phyloP scores from a whole-genome alignment of 306 rosid species.

The Quercus variabilis region DNA sequence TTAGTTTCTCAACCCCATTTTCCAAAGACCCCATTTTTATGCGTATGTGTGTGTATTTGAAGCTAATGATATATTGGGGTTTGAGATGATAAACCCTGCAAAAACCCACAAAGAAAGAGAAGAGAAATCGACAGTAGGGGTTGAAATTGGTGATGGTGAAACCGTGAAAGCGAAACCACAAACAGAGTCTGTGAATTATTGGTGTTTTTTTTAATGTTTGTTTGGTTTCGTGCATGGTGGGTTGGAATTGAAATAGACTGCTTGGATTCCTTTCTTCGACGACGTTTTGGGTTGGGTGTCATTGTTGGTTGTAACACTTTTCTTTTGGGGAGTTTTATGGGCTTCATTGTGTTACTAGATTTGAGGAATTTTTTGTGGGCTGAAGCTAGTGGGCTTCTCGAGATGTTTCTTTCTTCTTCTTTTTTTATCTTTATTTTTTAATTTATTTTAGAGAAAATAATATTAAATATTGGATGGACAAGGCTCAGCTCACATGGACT shows the following conservation, averaged over 20 bases:
- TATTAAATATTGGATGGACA: too few species aligned
- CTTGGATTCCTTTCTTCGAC: not conserved
- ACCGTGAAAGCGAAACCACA: not conserved
- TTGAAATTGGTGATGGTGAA: conserved; percentile 12
- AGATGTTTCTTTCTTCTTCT: too few species aligned
- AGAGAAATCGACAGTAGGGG: not conserved
- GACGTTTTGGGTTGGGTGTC: not conserved
- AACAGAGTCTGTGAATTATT: not conserved
- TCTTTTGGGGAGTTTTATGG: not conserved
- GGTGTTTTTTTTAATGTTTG: conserved; percentile 9
- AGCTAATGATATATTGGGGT: not conserved
- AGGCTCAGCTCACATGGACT: too few species aligned
- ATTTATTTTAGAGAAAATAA: too few species aligned
- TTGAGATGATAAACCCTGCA: conserved; percentile 35
- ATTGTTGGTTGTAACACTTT: not conserved
- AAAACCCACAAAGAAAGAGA: conserved; percentile 23
- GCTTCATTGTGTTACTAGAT: not conserved
- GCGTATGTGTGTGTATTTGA: not conserved
- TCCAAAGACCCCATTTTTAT: conserved; percentile 51
- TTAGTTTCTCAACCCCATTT: conserved; percentile 22
- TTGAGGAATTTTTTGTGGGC: too few species aligned
- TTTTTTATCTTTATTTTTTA: too few species aligned
- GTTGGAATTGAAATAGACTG: not conserved
- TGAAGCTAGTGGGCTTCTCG: too few species aligned
- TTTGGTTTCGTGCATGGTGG: conserved; percentile 4